Conservation (phyloP, 345 rosid species). For the Hibiscus tridactylites region DNA sequence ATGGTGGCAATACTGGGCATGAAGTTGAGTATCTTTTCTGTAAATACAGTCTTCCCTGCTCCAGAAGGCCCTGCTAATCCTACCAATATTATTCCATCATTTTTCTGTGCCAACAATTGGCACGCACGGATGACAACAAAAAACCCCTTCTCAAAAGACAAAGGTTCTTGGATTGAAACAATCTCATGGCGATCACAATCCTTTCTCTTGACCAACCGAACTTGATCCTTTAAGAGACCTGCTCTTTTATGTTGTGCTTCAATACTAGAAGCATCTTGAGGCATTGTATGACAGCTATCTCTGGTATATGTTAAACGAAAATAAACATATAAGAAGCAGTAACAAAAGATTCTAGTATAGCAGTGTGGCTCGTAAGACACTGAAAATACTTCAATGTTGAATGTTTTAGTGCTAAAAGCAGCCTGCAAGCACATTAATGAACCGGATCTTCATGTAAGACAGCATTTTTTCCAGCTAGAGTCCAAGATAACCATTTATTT, state of each 20-base stretch:
- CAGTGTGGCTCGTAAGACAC: not conserved
- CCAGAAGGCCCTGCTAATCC: constrained; percentile 99
- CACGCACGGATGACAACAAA: constrained; percentile 80
- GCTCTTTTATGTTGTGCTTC: constrained; percentile 52
- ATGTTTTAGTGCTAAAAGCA: not conserved
- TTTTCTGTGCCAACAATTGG: constrained; percentile 81
- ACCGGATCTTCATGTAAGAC: too few species aligned
- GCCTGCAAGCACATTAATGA: not conserved
- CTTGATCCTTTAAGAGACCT: constrained; percentile 87
- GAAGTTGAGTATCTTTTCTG: constrained; percentile 83
- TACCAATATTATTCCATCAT: constrained; percentile 74
- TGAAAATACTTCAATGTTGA: not conserved
- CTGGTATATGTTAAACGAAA: constrained; percentile 10
- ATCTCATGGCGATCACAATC: constrained; percentile 63
- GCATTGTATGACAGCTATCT: constrained; percentile 31
- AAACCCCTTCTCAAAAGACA: constrained; percentile 94
- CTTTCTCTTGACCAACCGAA: constrained; percentile 63
- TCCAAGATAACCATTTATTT: not conserved
- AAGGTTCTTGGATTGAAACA: constrained; percentile 54
- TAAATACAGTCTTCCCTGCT: constrained; percentile 94
- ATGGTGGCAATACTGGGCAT: constrained; percentile 84
- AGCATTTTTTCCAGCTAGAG: too few species aligned
- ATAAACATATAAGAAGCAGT: not conserved
- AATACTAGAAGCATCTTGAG: constrained; percentile 37
- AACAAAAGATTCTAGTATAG: not conserved